Base-by-base conservation (phyloP, 2,329 filamentous ascomycete genomes). In the Penicillium occitanis region DNA sequence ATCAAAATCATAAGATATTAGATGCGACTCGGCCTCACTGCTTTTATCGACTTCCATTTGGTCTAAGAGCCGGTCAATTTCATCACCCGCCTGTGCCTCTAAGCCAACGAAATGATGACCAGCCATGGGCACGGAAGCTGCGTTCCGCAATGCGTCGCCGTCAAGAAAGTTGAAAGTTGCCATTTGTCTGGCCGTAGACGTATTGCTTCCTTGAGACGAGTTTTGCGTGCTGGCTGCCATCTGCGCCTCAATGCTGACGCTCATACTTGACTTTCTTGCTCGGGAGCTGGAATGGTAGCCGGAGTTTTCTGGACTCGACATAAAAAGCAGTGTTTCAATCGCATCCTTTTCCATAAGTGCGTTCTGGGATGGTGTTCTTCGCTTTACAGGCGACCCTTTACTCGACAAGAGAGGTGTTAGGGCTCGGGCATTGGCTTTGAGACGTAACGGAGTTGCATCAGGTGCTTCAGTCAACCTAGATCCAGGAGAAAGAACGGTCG, bases 221-320 rank as follows among this genome's bases (percentile, higher is more conserved):
- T 65, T 66, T 30, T 71, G 70, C 13, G 58, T 70, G 22, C 63
- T 66, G 28, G 68, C 65, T 35, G 66, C 69, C 35, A 73, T 66
- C 1, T 73, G 72, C 14, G 69, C 72, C 57, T 73, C 72, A 22
- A 74, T 69, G 63, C 71, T 77, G 60, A 59, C 44, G 35, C 59
- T 67, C 55, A 67, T 55, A 63, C 64, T 58, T 64, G 60, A 70
- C 65, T 44, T 68, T 68, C 59, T 74, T 68, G 68, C 70, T 3
- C 73, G 75, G n/a, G 78, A 77, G 61, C 72, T 75, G 8, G 78
- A 73, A 51, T 78, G 78, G 67, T 80, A 81, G 1, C 78, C 79
- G 5, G 81, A 81, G 63, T 82, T 81, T 37, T 78, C 80, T 1
- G 82, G 82, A 63, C 82, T 84, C 48, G 80, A 82, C 81, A 83